These are phyloP conservation scores for Syzygium oleosum DNA, from an alignment of 345 rosid species.

Conservation along the genomic window DNA sequence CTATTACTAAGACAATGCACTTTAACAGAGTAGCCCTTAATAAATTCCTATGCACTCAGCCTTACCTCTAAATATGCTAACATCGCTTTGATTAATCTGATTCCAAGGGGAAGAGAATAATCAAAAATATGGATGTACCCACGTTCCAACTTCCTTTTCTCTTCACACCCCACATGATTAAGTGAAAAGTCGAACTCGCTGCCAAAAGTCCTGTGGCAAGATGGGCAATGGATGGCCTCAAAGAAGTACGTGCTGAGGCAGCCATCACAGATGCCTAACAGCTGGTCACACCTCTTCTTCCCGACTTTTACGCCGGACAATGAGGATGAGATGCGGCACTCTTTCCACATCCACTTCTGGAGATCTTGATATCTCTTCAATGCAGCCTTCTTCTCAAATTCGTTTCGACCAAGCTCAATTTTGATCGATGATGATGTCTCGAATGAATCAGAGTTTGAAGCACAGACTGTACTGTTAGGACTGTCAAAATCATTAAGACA, in stretches of 20 bases:
- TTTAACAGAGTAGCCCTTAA: background rate
- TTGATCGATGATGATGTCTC: slow-evolving; percentile 50
- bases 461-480: slow-evolving; percentile 55
- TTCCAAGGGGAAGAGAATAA: slow-evolving; percentile 63
- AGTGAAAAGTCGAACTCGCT: slow-evolving; percentile 16
- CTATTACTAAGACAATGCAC: background rate
- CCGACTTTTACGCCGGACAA: slow-evolving; percentile 47
- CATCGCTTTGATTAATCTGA: slow-evolving; percentile 63
- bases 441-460: slow-evolving; percentile 33
- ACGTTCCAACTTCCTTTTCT: slow-evolving; percentile 19
- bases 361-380: slow-evolving; percentile 66
- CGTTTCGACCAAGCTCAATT: slow-evolving; percentile 73
- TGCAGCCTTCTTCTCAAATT: slow-evolving; percentile 51
- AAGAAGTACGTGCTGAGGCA: slow-evolving; percentile 47
- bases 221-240: slow-evolving; percentile 49
- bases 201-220: slow-evolving; percentile 59
- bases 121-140: slow-evolving; percentile 13
- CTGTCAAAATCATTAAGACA: slow-evolving; percentile 30
- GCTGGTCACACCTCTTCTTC: slow-evolving; percentile 41
- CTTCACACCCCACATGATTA: slow-evolving; percentile 40
- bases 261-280: slow-evolving; percentile 56
- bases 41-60: background rate
- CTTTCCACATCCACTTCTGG: slow-evolving; percentile 80
- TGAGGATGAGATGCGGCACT: slow-evolving; percentile 39
- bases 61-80: slow-evolving; percentile 69